These are phyloP conservation scores for Escallonia herrerae DNA, from an alignment of 129 eudicot species.

Conservation along the genomic window DNA sequence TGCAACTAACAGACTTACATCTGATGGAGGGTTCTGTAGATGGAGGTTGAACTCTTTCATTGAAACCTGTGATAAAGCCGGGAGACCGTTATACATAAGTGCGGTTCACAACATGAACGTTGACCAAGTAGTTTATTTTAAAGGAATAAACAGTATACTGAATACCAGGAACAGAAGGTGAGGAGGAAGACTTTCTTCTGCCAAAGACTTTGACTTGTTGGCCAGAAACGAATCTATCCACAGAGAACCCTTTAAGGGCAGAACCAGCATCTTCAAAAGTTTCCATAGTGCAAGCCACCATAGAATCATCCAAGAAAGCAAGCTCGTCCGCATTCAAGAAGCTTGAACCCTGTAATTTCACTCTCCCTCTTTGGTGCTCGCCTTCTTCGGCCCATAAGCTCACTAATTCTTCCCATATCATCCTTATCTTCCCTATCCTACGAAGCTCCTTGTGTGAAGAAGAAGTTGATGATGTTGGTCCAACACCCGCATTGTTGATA, in stretches of 20 bases:
- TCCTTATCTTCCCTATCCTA: slow-evolving; percentile 64
- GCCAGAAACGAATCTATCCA: slow-evolving; percentile 68
- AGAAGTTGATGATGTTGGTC: slow-evolving; percentile 15
- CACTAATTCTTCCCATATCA: slow-evolving; percentile 83
- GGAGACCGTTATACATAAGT: neutral
- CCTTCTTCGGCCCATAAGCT: slow-evolving; percentile 84
- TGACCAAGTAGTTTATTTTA: neutral
- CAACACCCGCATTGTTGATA: neutral
- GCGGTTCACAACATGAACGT: neutral
- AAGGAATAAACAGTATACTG: too few species aligned
- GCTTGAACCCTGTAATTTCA: slow-evolving; percentile 57
- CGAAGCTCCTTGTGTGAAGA: slow-evolving; percentile 33
- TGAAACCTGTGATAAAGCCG: slow-evolving; percentile 25
- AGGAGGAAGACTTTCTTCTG: slow-evolving; percentile 46
- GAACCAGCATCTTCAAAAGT: slow-evolving; percentile 55
- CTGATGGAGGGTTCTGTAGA: slow-evolving; percentile 42
- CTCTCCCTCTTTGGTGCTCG: slow-evolving; percentile 67
- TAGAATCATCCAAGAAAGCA: slow-evolving; percentile 66
- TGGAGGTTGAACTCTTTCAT: slow-evolving; percentile 41
- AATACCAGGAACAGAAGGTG: slow-evolving; percentile 8
- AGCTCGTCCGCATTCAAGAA: slow-evolving; percentile 73
- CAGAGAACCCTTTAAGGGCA: slow-evolving; percentile 63
- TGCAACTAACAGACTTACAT: slow-evolving; percentile 35
- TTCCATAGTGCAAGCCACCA: slow-evolving; percentile 75
- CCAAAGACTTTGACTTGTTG: slow-evolving; percentile 82